Evolutionary conservation across 805 yeast species (phyloP).

Genomic region (Lipomyces oligophaga): DNA sequence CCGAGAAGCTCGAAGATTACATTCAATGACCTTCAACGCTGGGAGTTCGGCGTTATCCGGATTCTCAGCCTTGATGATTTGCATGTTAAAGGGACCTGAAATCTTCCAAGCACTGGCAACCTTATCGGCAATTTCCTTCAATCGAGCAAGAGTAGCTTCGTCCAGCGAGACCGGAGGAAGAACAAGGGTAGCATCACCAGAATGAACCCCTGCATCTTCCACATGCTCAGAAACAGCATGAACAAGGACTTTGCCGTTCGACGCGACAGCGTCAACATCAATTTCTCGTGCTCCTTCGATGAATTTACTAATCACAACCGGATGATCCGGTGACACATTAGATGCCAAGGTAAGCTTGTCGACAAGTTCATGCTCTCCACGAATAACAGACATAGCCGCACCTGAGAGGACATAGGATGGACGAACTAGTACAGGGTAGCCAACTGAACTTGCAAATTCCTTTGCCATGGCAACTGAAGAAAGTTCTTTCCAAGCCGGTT

Average conservation of each 20-base stretch:
- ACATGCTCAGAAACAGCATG: slow-evolving; percentile 98
- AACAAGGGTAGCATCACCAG: slow-evolving; percentile 96
- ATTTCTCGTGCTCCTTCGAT: slow-evolving; percentile 95
- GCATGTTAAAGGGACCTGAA: slow-evolving; percentile 98
- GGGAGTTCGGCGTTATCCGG: slow-evolving; percentile 55
- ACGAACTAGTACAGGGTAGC: slow-evolving; percentile 94
- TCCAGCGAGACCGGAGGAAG: slow-evolving; percentile 85
- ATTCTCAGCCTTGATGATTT: slow-evolving; percentile 76
- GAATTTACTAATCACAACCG: slow-evolving; percentile 94
- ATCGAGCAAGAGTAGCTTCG: slow-evolving; percentile 60
- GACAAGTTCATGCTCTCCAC: slow-evolving; percentile 72
- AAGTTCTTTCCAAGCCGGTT: slow-evolving; percentile 97
- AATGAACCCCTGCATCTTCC: slow-evolving; percentile 97
- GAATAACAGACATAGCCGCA: slow-evolving; percentile 97
- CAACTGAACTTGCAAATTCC: slow-evolving; percentile 76
- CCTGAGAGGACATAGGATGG: slow-evolving; percentile 97
- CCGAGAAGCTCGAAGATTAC: slow-evolving; percentile 98
- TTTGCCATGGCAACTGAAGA: slow-evolving; percentile 83
- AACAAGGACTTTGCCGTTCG: slow-evolving; percentile 79
- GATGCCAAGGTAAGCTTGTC: slow-evolving; percentile 81
- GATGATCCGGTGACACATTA: slow-evolving; percentile 91
- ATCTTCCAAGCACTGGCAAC: slow-evolving; percentile 93
- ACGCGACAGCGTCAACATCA: slow-evolving; percentile 95
- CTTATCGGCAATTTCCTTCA: slow-evolving; percentile 85
- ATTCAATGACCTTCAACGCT: slow-evolving; percentile 91